Evolutionary conservation across 2,329 filamentous ascomycete genomes (phyloP), one percentile per base, ranked within the genome.

Genomic region (Claviceps citrina): DNA sequence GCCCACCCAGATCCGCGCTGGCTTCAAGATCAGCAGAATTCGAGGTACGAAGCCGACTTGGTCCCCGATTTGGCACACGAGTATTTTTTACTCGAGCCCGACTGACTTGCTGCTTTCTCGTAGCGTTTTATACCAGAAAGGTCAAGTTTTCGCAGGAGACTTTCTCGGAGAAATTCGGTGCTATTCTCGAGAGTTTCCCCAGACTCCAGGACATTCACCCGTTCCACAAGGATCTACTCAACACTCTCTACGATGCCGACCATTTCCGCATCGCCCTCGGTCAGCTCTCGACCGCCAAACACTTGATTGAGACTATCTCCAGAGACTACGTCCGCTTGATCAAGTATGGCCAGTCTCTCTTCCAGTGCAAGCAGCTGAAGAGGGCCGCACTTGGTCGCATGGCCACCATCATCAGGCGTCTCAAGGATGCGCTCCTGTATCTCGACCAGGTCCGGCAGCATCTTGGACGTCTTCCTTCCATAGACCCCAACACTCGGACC

Each of bases 291-390:
- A 96, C 91, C 4, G 91, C 91, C 39, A 96, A 95, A 68, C 84
- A 93, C 56, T 68, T 96, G 48, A 93, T 98, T 42, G 91, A 98
- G 71, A 93, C 87, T 40, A 91, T 98, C 47, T 82, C 84, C 44
- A 77, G 91, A 57, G 91, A 98, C 62, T 98, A 98, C 57, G 86
- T 98, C 46, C 84, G 91, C 49, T 75, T 98, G 34, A 51, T 64
- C 49, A 93, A 94, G 71, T 96, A 98, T 66, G 87, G 85, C 41
- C 87, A 94, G 68, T 93, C 80, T 54, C 73, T 98, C 48, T 98
- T 89, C 70, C 91, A 98, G 68, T 96, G 89, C 75, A 98, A 98
- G 68, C 87, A 96, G 69, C 77, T 98, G 54, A 98, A 98, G 77
- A 76, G 84, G 48, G 91, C 93, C 38, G 93, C 83, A 7, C 76